Percentiles rank a stretch among this genome's conserved stretches.
These are phyloP conservation scores for Monilinia polystroma DNA, from an alignment of 2,329 filamentous ascomycete species.

Conservation along the genomic window DNA sequence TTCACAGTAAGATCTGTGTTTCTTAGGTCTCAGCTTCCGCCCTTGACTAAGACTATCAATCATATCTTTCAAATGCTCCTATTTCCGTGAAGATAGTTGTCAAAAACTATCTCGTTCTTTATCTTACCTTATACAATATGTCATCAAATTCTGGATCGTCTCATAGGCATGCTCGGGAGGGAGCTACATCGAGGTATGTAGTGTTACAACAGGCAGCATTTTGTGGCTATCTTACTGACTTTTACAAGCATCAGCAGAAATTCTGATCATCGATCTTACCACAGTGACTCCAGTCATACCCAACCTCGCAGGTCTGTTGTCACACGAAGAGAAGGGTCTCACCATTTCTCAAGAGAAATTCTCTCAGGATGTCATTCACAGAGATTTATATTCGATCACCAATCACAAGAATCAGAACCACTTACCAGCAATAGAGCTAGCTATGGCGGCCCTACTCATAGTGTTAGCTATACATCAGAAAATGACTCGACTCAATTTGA, in stretches of 20 bases:
- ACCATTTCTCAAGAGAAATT: background rate
- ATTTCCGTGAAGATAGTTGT: background rate
- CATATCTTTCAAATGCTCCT: background rate
- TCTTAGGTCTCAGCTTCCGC: background rate
- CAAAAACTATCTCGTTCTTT: background rate
- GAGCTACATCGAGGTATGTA: constrained; percentile 8
- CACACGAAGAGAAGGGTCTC: background rate
- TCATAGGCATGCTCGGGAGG: background rate
- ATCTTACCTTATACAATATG: constrained; percentile 5
- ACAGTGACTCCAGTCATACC: background rate
- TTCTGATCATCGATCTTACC: background rate
- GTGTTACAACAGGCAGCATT: background rate
- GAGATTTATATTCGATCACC: background rate
- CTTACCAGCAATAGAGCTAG: background rate
- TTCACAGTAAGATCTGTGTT: background rate
- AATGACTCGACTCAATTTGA: background rate
- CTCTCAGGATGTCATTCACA: background rate
- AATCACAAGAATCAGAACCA: background rate
- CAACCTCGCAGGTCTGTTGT: background rate
- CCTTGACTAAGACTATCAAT: background rate
- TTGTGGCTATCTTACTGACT: constrained; percentile 2
- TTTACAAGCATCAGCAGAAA: background rate
- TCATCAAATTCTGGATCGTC: constrained; percentile 1
- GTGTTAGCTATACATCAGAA: background rate
- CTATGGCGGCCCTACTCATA: background rate